Evolutionary conservation across 2,329 filamentous ascomycete genomes (phyloP).

Genomic region (Aspergillus costaricaensis): DNA sequence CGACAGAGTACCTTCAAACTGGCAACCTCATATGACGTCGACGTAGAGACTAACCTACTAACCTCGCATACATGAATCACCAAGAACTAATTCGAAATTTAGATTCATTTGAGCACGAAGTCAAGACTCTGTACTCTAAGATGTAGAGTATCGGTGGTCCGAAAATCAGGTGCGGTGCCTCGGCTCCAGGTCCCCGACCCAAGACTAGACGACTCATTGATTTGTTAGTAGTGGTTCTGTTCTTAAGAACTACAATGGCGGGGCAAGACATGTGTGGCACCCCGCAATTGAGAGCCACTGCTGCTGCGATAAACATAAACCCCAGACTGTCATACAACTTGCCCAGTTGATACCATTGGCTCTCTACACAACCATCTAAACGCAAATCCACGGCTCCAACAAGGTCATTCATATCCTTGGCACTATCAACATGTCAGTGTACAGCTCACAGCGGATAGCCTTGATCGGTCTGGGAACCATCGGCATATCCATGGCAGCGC

Average conservation of each 20-base stretch:
- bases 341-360: background rate
- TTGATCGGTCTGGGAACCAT: constrained; percentile 51
- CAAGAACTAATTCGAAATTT: background rate
- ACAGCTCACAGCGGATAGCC: constrained; percentile 31
- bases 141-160: no score
- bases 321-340: background rate
- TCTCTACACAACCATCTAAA: no score
- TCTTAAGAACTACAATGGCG: background rate
- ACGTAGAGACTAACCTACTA: background rate
- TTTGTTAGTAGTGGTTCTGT: no score
- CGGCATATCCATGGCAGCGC: constrained; percentile 57
- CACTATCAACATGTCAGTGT: constrained; percentile 11
- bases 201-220: background rate
- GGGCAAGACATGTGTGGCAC: background rate
- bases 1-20: background rate
- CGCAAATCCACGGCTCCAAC: no score
- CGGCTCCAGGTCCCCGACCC: background rate
- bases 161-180: background rate
- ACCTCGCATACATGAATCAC: background rate
- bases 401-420: background rate
- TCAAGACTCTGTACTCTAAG: no score
- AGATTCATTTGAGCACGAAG: background rate
- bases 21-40: background rate
- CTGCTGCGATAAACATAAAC: background rate
- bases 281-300: background rate